Percentiles rank a stretch among this genome's conserved stretches.
Conservation (phyloP, 2,329 filamentous ascomycete species). For the Aureobasidium subglaciale region DNA sequence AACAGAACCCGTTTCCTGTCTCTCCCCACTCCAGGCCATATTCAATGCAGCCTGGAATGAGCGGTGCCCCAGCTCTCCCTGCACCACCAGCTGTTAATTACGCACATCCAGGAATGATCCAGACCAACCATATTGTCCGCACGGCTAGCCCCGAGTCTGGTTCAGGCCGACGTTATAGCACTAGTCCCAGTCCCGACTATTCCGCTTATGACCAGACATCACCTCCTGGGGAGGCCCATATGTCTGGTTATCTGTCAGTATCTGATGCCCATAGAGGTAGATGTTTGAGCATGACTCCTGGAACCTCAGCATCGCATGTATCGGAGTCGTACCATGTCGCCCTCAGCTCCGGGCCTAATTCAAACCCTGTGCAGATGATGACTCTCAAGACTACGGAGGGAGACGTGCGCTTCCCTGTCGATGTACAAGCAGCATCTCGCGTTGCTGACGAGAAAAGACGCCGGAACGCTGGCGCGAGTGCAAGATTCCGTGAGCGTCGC, state of each 20-base stretch:
- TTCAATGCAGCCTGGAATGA: slow-evolving; percentile 36
- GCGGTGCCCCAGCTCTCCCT: slow-evolving; percentile 41
- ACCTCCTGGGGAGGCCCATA: slow-evolving; percentile 16
- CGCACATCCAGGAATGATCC: slow-evolving; percentile 27
- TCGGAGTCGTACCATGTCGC: slow-evolving; percentile 23
- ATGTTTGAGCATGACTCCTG: slow-evolving; percentile 10
- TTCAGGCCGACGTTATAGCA: slow-evolving; percentile 24
- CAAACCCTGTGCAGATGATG: slow-evolving; percentile 47
- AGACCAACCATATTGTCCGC: slow-evolving; percentile 32
- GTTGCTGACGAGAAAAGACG: slow-evolving; percentile 79
- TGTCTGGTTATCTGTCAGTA: slow-evolving; percentile 10
- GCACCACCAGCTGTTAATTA: slow-evolving; percentile 38
- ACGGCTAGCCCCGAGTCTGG: slow-evolving; percentile 28
- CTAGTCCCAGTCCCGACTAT: slow-evolving; percentile 43
- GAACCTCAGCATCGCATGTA: slow-evolving; percentile 1
- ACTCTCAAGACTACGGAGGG: slow-evolving; percentile 46
- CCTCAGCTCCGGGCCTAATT: slow-evolving; percentile 37
- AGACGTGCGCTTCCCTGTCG: slow-evolving; percentile 59
- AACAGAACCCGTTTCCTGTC: slow-evolving; percentile 42
- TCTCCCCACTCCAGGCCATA: slow-evolving; percentile 36
- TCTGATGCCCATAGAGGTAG: slow-evolving; percentile 3
- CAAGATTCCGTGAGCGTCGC: slow-evolving; percentile 70
- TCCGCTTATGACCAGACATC: slow-evolving; percentile 39
- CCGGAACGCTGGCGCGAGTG: slow-evolving; percentile 78
- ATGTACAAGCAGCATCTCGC: slow-evolving; percentile 73